Base-by-base conservation (phyloP, 306 rosid genomes). In the Prunus salicina region DNA sequence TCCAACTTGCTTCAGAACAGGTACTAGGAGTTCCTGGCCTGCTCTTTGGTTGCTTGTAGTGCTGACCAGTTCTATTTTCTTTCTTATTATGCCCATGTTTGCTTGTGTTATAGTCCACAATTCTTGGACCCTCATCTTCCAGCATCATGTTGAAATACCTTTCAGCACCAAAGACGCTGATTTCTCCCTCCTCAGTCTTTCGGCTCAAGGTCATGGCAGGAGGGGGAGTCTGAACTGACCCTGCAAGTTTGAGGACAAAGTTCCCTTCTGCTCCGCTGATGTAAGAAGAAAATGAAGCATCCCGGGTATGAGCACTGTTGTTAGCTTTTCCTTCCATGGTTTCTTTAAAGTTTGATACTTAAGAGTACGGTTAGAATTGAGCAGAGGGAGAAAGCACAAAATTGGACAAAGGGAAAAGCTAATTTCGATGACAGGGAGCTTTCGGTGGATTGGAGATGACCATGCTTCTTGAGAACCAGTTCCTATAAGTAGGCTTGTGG, bases 91-190 rank as follows among this genome's bases (percentile, higher is more conserved):
- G 50, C 53, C 58, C 76, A 24, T 10, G 62, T 9, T 70, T 55
- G 28, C 45, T 28, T 19, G 72, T 25, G 72, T 50, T 47, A 46
- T 28, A 12, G 43, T 74, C 80, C 73, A 32, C 51, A 56, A 50
- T 73, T 45, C n/a, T 67, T 0, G 71, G 61, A 45, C 30, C 60
- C n/a, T 62, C 75, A 38, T 80, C 75, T 68, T 65, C 77, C 50
- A 78, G 55, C 53, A 32, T 32, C 85, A 76, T 79, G 78, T 76
- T 82, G 85, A 81, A 86, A 77, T 86, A 83, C 71, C 74, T 81
- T 65, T 86, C 86, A 38, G 88, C 90, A 10, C 86, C 83, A n/a
- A 86, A 84, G 41, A 84, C 90, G 52, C 90, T 41, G 64, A 79
- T 81, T 57, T 84, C 90, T 19, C 74, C 86, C 30, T 78, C 80